Evolutionary conservation across 1,284 basidiomycete species (phyloP).

Genomic region (Coniferiporia weirii): DNA sequence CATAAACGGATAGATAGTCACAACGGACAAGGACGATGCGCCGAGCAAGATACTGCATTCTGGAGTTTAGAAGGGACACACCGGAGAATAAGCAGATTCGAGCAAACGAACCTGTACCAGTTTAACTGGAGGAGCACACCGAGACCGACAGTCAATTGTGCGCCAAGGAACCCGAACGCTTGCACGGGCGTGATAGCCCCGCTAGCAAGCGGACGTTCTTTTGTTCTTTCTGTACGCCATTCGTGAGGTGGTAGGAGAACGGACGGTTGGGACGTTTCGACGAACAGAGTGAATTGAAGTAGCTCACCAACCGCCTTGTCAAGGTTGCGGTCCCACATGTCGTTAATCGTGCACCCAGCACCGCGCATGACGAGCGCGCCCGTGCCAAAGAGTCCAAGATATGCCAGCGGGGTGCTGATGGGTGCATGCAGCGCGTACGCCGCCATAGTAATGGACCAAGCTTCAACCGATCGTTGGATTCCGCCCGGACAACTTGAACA

Average conservation of each 20-base stretch:
- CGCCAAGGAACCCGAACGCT: slow-evolving; percentile 79
- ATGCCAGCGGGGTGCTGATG: slow-evolving; percentile 63
- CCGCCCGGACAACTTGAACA: background rate
- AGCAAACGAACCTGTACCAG: slow-evolving; percentile 74
- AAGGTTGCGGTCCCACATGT: slow-evolving; percentile 94
- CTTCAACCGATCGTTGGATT: slow-evolving; percentile 27
- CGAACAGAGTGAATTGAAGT: too few relatives aligned
- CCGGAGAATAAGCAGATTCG: background rate
- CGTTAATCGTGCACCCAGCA: slow-evolving; percentile 98
- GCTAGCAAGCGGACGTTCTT: slow-evolving; percentile 67
- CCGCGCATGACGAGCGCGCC: slow-evolving; percentile 96
- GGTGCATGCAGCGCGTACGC: slow-evolving; percentile 71
- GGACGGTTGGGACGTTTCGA: too few relatives aligned
- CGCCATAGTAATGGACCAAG: slow-evolving; percentile 96
- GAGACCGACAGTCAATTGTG: slow-evolving; percentile 83
- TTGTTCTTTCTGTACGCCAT: slow-evolving; percentile 51
- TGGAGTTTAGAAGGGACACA: background rate
- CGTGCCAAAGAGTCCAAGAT: slow-evolving; percentile 79
- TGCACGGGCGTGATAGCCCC: slow-evolving; percentile 77
- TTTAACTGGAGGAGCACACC: slow-evolving; percentile 90
- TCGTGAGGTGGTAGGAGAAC: background rate
- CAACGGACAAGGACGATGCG: slow-evolving; percentile 83
- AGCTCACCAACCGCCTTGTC: slow-evolving; percentile 87
- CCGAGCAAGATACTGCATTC: slow-evolving; percentile 78
- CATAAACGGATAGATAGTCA: slow-evolving; percentile 94